phyloP scores from a whole-genome alignment of 495 filamentous ascomycete genomes.

The Bombardia bombarda region DNA sequence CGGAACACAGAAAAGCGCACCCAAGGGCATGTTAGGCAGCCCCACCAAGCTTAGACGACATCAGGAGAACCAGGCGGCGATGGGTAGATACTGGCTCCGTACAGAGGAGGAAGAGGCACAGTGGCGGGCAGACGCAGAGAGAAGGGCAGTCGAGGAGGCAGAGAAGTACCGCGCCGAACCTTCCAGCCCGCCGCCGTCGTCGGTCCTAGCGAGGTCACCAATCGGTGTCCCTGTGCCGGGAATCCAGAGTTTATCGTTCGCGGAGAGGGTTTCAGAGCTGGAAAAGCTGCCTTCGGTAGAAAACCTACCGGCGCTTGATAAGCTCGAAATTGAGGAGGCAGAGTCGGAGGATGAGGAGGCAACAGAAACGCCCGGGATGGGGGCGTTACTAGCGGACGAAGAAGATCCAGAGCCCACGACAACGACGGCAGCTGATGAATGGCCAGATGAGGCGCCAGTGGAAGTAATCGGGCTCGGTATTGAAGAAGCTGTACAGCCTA shows the following conservation, averaged over 20 bases:
- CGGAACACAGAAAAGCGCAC: slow-evolving; percentile 10
- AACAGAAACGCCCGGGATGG: background rate
- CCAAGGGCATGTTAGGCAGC: slow-evolving; percentile 15
- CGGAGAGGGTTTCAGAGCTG: slow-evolving; percentile 1
- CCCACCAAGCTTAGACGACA: slow-evolving; percentile 23
- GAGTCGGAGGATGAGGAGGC: slow-evolving; percentile 3
- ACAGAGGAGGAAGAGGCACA: slow-evolving; percentile 27
- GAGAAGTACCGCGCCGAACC: slow-evolving; percentile 24
- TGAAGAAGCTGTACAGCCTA: no score
- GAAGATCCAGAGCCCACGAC: no score
- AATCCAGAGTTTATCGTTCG: background rate
- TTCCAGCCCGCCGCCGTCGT: slow-evolving; percentile 4
- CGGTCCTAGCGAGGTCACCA: background rate
- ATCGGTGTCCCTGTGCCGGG: no score
- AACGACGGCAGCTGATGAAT: background rate
- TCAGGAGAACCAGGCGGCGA: slow-evolving; percentile 26
- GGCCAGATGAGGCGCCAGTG: no score
- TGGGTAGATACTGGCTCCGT: slow-evolving; percentile 25
- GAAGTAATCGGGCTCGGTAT: no score
- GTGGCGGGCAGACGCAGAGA: slow-evolving; percentile 19
- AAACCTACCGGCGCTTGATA: slow-evolving; percentile 4
- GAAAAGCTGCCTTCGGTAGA: slow-evolving; percentile 9
- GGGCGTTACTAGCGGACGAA: background rate
- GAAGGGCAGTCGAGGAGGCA: slow-evolving; percentile 20
- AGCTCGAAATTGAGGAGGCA: slow-evolving; percentile 10